Base-by-base conservation (phyloP, 208 protist species). In the Leptomonas seymouri region DNA sequence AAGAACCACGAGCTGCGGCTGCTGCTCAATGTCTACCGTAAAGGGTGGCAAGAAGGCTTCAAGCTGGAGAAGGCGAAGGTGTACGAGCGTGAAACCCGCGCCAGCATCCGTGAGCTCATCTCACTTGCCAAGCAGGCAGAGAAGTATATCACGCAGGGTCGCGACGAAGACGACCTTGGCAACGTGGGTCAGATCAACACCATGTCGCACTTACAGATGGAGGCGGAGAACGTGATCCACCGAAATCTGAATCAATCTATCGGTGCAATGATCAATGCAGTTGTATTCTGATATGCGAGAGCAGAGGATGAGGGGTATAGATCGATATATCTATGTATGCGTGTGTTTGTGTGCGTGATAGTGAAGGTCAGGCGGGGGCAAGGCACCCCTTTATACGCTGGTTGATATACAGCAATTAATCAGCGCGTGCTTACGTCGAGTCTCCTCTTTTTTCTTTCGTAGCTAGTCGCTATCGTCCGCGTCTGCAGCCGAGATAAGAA, bases 1-100 rank as follows among this genome's bases (percentile, higher is more conserved):
- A 99, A 99, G 76, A 98, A 99, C 72, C 93, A 99, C 48, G 99
- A 99, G 77, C 85, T 99, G 76, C 91, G 99, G 76, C 99, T 99
- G 95, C 86, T 99, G 46, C 83, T 99, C 62, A 99, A 99, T 71
- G 91, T 99, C 50, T 97, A 99, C 86, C 99, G 99, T 81, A 99
- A 98, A 71, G 93, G 96, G 36, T 99, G 99, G 98, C 98, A 98
- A 54, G 97, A 99, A 72, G 98, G 98, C 36, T 91, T 99, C 31
- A 87, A 88, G 44, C 71, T 99, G 21, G 69, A 84, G 57, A 83
- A 93, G 58, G 80, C 85, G 50, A 76, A 75, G 42, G 67, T 87
- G 45, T 87, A 83, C 68, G 76, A 94, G 54, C 77, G 78, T 6
- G 80, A 93, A 42, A 93, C 84, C 1, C 85, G 86, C 56, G 56